phyloP scores from a whole-genome alignment of 495 filamentous ascomycete genomes.

The Jackrogersella multiformis region DNA sequence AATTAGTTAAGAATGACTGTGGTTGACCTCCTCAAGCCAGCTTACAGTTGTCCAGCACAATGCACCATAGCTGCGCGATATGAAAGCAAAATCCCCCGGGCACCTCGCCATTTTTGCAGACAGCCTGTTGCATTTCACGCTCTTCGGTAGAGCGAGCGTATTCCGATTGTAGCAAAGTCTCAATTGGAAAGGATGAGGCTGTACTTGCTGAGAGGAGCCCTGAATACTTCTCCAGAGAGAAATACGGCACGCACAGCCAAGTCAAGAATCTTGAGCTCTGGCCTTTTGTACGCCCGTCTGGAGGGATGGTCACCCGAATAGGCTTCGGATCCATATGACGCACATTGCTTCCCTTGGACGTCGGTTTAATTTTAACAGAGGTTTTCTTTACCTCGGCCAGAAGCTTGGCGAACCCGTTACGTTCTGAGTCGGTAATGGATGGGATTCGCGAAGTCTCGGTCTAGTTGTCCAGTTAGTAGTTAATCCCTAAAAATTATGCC shows the following conservation, averaged over 20 bases:
- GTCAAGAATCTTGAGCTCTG: conserved; percentile 38
- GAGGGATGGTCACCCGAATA: conserved; percentile 38
- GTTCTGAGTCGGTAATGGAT: conserved; percentile 37
- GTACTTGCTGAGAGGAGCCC: conserved; percentile 36
- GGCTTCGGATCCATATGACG: conserved; percentile 46
- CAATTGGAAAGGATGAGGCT: conserved; percentile 44
- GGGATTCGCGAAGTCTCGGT: conserved; percentile 32
- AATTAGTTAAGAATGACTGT: neutral
- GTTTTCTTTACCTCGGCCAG: conserved; percentile 35
- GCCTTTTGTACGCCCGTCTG: conserved; percentile 29
- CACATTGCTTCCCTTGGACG: conserved; percentile 35
- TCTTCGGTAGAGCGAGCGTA: conserved; percentile 42
- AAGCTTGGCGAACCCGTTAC: conserved; percentile 37
- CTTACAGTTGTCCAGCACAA: conserved; percentile 50
- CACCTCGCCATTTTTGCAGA: conserved; percentile 42
- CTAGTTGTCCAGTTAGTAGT: conserved; percentile 18
- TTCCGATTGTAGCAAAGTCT: conserved; percentile 50
- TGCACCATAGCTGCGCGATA: conserved; percentile 52
- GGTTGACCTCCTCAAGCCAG: neutral
- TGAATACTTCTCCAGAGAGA: conserved; percentile 50
- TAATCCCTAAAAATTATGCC: neutral
- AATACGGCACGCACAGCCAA: conserved; percentile 53
- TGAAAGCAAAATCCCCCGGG: conserved; percentile 49
- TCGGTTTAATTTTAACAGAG: conserved; percentile 44
- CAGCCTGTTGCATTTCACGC: conserved; percentile 54